These are phyloP conservation scores for Macadamia tetraphylla DNA, from an alignment of 164 flowering plant genomes.

Conservation along the genomic window DNA sequence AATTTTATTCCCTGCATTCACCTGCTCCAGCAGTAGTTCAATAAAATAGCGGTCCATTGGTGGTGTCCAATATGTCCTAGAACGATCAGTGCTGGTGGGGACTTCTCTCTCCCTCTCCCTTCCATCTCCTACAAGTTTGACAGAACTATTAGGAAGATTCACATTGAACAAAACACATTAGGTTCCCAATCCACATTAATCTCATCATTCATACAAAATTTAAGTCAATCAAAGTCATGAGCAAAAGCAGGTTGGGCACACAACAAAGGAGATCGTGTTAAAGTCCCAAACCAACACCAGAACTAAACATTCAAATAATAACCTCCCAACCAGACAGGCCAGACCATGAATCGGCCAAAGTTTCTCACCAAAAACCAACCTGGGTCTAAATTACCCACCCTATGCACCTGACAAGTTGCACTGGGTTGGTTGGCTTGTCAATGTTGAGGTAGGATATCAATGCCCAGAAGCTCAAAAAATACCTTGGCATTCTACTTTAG, in stretches of 20 bases:
- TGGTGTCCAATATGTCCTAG: neutral
- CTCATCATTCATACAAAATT: neutral
- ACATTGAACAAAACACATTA: neutral
- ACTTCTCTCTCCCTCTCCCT: neutral
- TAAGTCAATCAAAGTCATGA: no score
- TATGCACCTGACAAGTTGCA: neutral
- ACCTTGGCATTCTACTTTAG: neutral
- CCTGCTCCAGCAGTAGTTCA: neutral
- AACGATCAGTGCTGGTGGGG: neutral
- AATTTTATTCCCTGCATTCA: neutral
- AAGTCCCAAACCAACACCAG: neutral
- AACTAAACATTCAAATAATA: neutral
- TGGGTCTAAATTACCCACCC: neutral
- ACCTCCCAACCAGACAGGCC: neutral
- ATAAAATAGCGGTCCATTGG: conserved; percentile 2
- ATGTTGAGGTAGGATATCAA: neutral
- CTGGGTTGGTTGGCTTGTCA: neutral
- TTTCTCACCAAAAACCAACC: neutral
- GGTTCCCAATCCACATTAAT: neutral
- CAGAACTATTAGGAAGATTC: neutral
- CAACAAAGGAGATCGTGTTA: no score
- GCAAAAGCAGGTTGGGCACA: no score
- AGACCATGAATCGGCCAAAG: neutral
- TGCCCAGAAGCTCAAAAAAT: neutral
- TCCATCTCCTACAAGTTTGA: neutral